phyloP scores from a whole-genome alignment of 345 rosid genomes.

The Conringia planisiliqua region DNA sequence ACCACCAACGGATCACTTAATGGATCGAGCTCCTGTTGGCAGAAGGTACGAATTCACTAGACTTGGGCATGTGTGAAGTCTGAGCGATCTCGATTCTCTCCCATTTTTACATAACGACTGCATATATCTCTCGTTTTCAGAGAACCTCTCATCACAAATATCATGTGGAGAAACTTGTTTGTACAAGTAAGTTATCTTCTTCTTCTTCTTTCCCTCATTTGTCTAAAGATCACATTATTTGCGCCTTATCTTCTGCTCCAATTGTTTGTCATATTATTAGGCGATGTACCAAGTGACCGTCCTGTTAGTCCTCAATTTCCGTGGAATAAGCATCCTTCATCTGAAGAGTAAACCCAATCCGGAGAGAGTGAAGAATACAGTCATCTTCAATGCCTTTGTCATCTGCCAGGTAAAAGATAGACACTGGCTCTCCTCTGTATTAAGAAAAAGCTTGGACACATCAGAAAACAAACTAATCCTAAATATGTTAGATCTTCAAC shows the following conservation, averaged over 20 bases:
- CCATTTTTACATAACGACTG: neutral
- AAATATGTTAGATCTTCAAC: slow-evolving; percentile 57
- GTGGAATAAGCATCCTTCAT: slow-evolving; percentile 56
- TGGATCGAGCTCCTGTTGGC: slow-evolving; percentile 93
- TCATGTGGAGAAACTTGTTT: slow-evolving; percentile 98
- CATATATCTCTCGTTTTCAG: slow-evolving; percentile 35
- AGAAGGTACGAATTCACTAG: slow-evolving; percentile 54
- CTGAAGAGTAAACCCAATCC: slow-evolving; percentile 42
- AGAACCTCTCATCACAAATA: slow-evolving; percentile 93
- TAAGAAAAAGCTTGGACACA: neutral
- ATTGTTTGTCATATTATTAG: slow-evolving; percentile 38
- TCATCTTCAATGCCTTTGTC: slow-evolving; percentile 92
- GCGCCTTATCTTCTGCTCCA: neutral
- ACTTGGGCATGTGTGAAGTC: neutral
- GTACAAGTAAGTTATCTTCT: slow-evolving; percentile 56
- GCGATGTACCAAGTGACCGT: slow-evolving; percentile 78
- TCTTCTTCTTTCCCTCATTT: neutral
- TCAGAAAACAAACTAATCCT: neutral
- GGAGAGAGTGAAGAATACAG: slow-evolving; percentile 64
- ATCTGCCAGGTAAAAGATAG: slow-evolving; percentile 72
- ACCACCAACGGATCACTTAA: slow-evolving; percentile 91
- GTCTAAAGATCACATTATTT: neutral
- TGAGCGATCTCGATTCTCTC: neutral
- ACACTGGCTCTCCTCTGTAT: neutral
- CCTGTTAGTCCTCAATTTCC: slow-evolving; percentile 72